Evolutionary conservation across 306 rosid genomes (phyloP).

Genomic region (Rubus idaeus): DNA sequence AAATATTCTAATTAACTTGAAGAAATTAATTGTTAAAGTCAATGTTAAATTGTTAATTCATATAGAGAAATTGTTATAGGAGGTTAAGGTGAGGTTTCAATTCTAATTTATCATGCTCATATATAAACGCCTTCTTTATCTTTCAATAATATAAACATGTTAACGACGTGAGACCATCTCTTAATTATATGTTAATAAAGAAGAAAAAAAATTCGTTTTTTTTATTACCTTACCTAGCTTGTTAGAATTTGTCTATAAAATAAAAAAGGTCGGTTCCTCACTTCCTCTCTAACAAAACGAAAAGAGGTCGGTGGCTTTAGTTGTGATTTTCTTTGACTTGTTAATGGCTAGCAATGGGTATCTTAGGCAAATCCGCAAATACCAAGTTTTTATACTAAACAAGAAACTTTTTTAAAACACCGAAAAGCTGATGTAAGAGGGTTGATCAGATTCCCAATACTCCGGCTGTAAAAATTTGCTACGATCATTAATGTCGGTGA

Average conservation of each 20-base stretch:
- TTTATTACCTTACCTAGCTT: background rate
- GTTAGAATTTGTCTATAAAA: background rate
- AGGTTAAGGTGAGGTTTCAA: background rate
- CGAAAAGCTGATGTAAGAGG: background rate
- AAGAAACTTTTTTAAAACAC: background rate
- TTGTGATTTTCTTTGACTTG: background rate
- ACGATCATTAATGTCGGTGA: background rate
- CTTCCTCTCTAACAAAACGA: background rate
- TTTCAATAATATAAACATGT: background rate
- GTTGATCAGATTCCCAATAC: background rate
- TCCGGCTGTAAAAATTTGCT: background rate
- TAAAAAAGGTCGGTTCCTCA: background rate
- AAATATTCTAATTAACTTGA: background rate
- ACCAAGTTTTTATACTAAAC: background rate
- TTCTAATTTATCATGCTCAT: too few relatives aligned
- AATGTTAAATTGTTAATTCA: background rate
- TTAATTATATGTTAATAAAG: background rate
- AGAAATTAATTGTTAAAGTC: background rate
- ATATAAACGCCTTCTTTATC: background rate
- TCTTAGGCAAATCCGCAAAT: background rate
- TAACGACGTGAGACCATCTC: conserved; percentile 2
- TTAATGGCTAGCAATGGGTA: background rate
- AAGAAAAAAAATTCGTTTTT: background rate
- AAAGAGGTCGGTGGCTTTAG: background rate
- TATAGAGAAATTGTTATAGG: background rate